Evolutionary conservation across 768 basidiomycete species (phyloP).

Genomic region (Tulasnella sp.): DNA sequence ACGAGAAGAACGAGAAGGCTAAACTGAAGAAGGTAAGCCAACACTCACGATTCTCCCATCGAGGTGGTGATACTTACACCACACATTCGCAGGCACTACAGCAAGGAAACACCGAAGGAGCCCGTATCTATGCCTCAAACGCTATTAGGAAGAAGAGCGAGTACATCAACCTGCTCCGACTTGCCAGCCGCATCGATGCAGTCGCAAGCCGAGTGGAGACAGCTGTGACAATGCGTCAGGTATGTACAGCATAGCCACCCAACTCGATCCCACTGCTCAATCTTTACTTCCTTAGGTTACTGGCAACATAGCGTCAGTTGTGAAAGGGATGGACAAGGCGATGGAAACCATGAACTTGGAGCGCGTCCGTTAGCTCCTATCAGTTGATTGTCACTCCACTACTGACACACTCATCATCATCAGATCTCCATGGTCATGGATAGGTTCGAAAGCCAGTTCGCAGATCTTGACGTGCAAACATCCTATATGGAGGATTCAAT

Average conservation of each 20-base stretch:
- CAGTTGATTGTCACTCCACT: not conserved
- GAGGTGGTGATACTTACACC: not conserved
- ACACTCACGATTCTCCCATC: not conserved
- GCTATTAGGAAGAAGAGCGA: constrained; percentile 98
- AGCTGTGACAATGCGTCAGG: constrained; percentile 83
- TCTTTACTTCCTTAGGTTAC: constrained; percentile 52
- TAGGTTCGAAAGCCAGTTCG: constrained; percentile 93
- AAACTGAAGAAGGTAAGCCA: constrained; percentile 81
- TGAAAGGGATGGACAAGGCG: constrained; percentile 96
- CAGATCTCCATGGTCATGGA: constrained; percentile 99
- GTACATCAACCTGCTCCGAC: constrained; percentile 75
- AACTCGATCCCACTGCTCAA: not conserved
- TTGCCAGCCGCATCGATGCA: constrained; percentile 89
- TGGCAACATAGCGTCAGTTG: constrained; percentile 92
- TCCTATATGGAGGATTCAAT: constrained; percentile 97
- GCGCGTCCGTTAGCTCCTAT: constrained; percentile 42
- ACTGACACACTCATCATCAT: not conserved
- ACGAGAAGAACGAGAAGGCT: constrained; percentile 78
- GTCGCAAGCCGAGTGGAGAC: constrained; percentile 96
- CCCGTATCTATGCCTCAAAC: constrained; percentile 95
- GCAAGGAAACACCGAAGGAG: constrained; percentile 94
- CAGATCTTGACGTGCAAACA: constrained; percentile 95
- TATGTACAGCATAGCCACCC: constrained; percentile 6
- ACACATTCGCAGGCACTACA: constrained; percentile 61
- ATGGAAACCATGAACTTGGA: constrained; percentile 99